Evolutionary conservation across 768 basidiomycete species (phyloP).

Genomic region (Boletus sp.): DNA sequence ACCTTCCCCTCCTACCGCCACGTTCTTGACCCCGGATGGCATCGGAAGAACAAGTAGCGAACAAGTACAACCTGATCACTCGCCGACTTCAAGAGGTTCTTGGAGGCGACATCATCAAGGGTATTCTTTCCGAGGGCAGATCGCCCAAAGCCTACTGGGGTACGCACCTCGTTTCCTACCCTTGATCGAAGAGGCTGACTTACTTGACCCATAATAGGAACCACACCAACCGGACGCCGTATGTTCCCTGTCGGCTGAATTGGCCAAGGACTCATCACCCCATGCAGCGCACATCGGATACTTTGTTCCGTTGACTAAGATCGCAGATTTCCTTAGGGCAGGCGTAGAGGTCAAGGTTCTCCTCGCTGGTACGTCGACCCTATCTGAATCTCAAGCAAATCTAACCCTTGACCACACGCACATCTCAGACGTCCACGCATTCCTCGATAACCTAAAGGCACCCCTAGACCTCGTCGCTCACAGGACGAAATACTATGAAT

Average conservation of each 20-base stretch:
- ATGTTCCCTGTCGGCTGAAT: conserved; percentile 32
- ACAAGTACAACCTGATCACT: conserved; percentile 80
- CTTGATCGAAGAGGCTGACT: neutral
- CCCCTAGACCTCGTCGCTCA: conserved; percentile 87
- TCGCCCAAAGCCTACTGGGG: conserved; percentile 91
- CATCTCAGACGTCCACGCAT: conserved; percentile 82
- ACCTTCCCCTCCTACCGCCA: conserved; percentile 1
- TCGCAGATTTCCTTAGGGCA: conserved; percentile 91
- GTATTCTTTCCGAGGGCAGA: conserved; percentile 72
- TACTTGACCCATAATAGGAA: conserved; percentile 48
- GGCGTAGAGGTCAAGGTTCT: conserved; percentile 87
- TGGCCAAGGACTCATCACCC: neutral
- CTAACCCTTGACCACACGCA: neutral
- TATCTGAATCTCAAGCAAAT: neutral
- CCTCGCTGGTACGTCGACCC: conserved; percentile 57
- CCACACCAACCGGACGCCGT: conserved; percentile 94
- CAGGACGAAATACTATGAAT: conserved; percentile 88
- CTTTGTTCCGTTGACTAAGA: conserved; percentile 92
- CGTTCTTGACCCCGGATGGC: conserved; percentile 26
- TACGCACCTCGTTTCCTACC: conserved; percentile 29
- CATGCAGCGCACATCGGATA: conserved; percentile 90
- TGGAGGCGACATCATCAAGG: conserved; percentile 79
- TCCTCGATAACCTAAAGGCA: conserved; percentile 96
- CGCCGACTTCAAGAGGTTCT: conserved; percentile 84
- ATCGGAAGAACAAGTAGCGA: conserved; percentile 29